Evolutionary conservation across 257 asterid genomes (phyloP).

Genomic region (Jaltomata sinuosa): DNA sequence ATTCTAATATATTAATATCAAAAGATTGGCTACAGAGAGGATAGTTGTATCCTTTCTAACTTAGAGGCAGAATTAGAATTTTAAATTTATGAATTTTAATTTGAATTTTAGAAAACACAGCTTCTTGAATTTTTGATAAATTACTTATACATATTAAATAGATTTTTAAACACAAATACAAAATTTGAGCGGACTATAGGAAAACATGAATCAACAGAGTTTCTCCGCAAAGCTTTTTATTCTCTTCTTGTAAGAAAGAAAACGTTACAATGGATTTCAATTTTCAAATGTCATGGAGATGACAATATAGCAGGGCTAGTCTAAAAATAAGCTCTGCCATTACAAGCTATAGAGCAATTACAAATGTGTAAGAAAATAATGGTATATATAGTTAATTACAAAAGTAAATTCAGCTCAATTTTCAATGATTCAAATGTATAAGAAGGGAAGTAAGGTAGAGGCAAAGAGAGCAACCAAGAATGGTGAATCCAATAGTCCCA

Average conservation of each 20-base stretch:
- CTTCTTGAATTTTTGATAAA: too few species aligned
- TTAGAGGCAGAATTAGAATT: too few species aligned
- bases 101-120: too few species aligned
- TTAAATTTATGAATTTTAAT: too few species aligned
- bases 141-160: too few species aligned
- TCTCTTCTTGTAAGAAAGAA: background rate
- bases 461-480: slow-evolving; percentile 28
- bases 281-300: background rate
- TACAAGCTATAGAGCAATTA: background rate
- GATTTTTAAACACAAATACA: too few species aligned
- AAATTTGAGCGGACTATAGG: background rate
- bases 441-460: slow-evolving; percentile 30
- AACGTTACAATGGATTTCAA: background rate
- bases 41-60: background rate
- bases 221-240: background rate
- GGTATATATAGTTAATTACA: background rate
- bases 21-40: too few species aligned
- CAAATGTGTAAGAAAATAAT: background rate
- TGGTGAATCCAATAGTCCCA: slow-evolving; percentile 35
- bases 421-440: slow-evolving; percentile 18
- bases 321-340: background rate
- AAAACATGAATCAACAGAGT: background rate
- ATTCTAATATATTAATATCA: too few species aligned
- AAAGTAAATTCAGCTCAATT: background rate
- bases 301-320: background rate